Percentiles rank a stretch among this genome's conserved stretches.
phyloP scores from a whole-genome alignment of 2,329 filamentous ascomycete genomes.

The Aquanectria penicillioides region DNA sequence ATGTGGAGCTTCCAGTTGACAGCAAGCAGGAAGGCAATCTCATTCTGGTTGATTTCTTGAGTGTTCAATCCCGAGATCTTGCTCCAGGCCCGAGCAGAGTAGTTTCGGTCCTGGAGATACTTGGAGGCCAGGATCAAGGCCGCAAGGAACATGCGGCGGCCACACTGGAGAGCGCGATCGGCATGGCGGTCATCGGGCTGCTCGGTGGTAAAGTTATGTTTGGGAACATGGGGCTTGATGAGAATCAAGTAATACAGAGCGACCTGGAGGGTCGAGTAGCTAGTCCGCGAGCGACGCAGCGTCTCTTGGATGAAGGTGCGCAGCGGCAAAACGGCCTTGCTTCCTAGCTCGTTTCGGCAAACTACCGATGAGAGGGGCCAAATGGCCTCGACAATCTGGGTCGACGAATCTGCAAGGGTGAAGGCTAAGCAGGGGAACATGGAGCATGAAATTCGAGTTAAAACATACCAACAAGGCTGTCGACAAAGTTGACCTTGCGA shows the following conservation, averaged over 20 bases:
- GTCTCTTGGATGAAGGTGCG: conserved; percentile 98
- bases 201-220: conserved; percentile 86
- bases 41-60: conserved; percentile 95
- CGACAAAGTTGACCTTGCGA: conserved; percentile 94
- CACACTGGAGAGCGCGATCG: conserved; percentile 88
- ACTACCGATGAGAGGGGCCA: conserved; percentile 91
- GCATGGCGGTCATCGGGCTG: conserved; percentile 78
- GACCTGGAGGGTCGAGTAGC: conserved; percentile 97
- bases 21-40: conserved; percentile 88
- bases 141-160: conserved; percentile 95
- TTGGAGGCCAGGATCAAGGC: conserved; percentile 96
- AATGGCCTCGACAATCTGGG: conserved; percentile 96
- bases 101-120: conserved; percentile 97
- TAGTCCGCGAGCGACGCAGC: conserved; percentile 90
- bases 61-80: conserved; percentile 98
- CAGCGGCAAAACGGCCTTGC: conserved; percentile 84
- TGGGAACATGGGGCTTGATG: conserved; percentile 89
- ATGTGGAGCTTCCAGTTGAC: conserved; percentile 97
- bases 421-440: conserved; percentile 47
- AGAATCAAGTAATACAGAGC: conserved; percentile 95
- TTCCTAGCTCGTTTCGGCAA: conserved; percentile 76
- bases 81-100: conserved; percentile 96
- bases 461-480: conserved; percentile 95
- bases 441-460: conserved; percentile 33
- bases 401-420: conserved; percentile 81